Percentiles rank a stretch among this genome's conserved stretches.
phyloP scores from a whole-genome alignment of 176 grass and related monocot species.

The Carex cristatella region DNA sequence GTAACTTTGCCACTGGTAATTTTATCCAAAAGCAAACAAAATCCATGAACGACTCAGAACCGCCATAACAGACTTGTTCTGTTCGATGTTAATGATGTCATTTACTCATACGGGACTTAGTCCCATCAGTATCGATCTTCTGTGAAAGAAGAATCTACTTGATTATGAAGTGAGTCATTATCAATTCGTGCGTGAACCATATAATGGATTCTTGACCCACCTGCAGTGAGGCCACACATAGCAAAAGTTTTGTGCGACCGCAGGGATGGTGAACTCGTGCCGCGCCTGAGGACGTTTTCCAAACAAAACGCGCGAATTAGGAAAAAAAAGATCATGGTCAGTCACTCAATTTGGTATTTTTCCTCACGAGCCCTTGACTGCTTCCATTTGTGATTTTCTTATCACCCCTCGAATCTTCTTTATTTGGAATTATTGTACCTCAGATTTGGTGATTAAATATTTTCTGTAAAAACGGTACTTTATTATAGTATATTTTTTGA shows the following conservation, averaged over 20 bases:
- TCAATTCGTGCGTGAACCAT: too few relatives aligned
- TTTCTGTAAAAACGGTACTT: neutral
- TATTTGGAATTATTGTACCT: neutral
- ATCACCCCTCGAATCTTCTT: neutral
- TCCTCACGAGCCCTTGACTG: neutral
- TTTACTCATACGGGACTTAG: conserved; percentile 12
- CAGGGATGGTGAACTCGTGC: neutral
- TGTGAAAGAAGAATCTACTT: neutral
- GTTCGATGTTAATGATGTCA: conserved; percentile 1
- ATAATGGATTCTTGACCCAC: neutral
- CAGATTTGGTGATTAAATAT: neutral
- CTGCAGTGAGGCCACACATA: neutral
- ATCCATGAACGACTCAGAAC: neutral
- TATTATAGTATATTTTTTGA: neutral
- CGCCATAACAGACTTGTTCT: neutral
- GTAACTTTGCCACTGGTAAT: neutral
- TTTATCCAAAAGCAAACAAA: neutral
- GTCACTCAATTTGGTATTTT: neutral
- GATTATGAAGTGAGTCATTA: neutral
- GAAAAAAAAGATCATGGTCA: neutral
- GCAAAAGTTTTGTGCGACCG: neutral
- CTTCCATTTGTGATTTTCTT: conserved; percentile 10
- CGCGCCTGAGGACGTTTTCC: neutral
- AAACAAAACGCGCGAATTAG: neutral
- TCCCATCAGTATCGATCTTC: neutral